phyloP scores from a whole-genome alignment of 495 filamentous ascomycete species.

The Lichenothelia convexa region DNA sequence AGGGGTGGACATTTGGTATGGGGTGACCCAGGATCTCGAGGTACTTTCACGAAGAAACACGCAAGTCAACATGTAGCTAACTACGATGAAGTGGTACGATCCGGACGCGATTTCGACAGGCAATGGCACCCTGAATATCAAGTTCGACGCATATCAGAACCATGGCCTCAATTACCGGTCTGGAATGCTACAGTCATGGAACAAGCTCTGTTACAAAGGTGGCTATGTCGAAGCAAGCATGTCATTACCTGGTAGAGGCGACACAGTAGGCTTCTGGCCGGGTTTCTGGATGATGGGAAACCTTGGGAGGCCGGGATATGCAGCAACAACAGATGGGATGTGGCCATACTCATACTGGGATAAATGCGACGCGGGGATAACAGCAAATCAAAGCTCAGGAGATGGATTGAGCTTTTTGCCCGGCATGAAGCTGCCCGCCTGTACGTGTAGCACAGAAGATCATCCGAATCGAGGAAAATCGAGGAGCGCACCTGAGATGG shows the following conservation, averaged over 20 bases:
- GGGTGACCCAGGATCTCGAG: slow-evolving; percentile 58
- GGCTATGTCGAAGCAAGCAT: slow-evolving; percentile 61
- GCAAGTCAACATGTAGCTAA: neutral
- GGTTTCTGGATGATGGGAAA: slow-evolving; percentile 51
- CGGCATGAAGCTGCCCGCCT: slow-evolving; percentile 56
- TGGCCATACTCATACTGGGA: slow-evolving; percentile 61
- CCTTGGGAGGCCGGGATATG: slow-evolving; percentile 20
- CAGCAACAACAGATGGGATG: slow-evolving; percentile 18
- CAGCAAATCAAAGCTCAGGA: slow-evolving; percentile 51
- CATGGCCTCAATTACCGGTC: slow-evolving; percentile 55
- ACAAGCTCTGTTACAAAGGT: slow-evolving; percentile 61
- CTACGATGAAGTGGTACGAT: slow-evolving; percentile 46
- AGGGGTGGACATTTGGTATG: slow-evolving; percentile 64
- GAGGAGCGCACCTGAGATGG: slow-evolving; percentile 57
- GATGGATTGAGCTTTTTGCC: slow-evolving; percentile 54
- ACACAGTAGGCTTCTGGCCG: slow-evolving; percentile 58
- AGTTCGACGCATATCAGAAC: slow-evolving; percentile 48
- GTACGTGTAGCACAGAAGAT: slow-evolving; percentile 45
- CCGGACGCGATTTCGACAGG: slow-evolving; percentile 55
- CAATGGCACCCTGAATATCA: slow-evolving; percentile 47
- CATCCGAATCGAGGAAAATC: slow-evolving; percentile 55
- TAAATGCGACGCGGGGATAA: slow-evolving; percentile 56
- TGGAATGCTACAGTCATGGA: slow-evolving; percentile 73
- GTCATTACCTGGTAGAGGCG: slow-evolving; percentile 52
- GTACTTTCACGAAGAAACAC: slow-evolving; percentile 14